These are phyloP conservation scores for Naganishia vishniacii DNA, from an alignment of 768 basidiomycete genomes.

Conservation along the genomic window DNA sequence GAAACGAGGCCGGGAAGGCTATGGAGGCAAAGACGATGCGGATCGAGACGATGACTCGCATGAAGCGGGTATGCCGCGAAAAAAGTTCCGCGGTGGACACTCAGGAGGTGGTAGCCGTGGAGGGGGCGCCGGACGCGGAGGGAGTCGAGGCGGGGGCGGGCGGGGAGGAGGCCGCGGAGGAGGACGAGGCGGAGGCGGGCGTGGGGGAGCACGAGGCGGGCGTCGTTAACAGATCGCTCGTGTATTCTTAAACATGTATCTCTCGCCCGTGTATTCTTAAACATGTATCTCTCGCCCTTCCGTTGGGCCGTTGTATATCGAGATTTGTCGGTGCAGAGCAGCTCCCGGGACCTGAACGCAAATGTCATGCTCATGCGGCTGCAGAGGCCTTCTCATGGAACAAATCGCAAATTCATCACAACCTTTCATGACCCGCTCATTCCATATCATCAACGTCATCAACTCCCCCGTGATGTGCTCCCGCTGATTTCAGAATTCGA, in stretches of 20 bases:
- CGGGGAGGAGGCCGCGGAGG: slow-evolving; percentile 17
- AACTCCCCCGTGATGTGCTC: slow-evolving; percentile 55
- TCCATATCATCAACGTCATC: slow-evolving; percentile 27
- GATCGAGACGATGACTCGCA: slow-evolving; percentile 90
- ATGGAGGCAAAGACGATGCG: slow-evolving; percentile 61
- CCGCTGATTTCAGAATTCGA: slow-evolving; percentile 62
- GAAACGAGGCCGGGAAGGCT: slow-evolving; percentile 55
- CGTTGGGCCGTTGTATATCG: background rate
- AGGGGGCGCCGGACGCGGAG: slow-evolving; percentile 20
- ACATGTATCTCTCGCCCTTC: background rate
- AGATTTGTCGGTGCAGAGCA: no score
- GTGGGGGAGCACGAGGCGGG: slow-evolving; percentile 4
- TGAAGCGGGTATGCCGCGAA: slow-evolving; percentile 77
- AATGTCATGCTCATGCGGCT: no score
- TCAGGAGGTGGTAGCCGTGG: slow-evolving; percentile 31
- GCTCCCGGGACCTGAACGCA: no score
- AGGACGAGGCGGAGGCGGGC: background rate
- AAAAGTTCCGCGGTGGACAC: slow-evolving; percentile 52
- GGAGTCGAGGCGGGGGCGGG: slow-evolving; percentile 20
- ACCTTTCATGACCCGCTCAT: background rate
- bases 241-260: no score
- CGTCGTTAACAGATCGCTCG: background rate
- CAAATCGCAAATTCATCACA: no score
- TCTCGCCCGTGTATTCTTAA: no score
- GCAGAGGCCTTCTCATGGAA: no score